A percentile compares a stretch with the other conserved stretches of the same genome.
These are phyloP conservation scores for Melaleuca quinquenervia DNA, from an alignment of 345 rosid genomes.

Conservation along the genomic window DNA sequence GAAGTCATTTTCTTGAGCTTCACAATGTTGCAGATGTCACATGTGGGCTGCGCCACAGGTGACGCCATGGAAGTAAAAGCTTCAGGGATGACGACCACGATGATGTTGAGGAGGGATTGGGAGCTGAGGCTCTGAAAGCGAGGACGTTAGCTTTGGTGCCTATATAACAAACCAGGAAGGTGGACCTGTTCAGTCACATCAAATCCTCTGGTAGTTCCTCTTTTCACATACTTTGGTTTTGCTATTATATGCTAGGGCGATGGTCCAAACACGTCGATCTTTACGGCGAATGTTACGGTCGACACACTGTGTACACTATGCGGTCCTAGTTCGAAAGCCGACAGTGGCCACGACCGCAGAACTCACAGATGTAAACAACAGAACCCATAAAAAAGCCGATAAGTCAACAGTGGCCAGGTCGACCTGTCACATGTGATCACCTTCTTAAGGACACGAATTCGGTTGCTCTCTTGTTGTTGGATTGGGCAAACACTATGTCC, in stretches of 20 bases:
- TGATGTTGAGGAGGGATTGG: not conserved
- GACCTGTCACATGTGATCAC: not conserved
- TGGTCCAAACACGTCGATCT: not conserved
- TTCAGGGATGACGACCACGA: not conserved
- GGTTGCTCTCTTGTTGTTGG: not conserved
- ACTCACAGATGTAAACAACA: not conserved
- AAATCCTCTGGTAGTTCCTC: not conserved
- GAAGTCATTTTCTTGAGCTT: slow-evolving; percentile 15
- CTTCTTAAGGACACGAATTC: not conserved
- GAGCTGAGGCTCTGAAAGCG: not conserved
- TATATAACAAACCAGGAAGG: not conserved
- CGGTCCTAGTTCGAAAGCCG: not conserved
- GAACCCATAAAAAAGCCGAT: not conserved
- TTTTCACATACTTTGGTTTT: not conserved
- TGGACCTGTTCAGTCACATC: not conserved
- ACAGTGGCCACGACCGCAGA: not conserved
- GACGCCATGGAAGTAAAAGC: slow-evolving; percentile 4
- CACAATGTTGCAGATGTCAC: slow-evolving; percentile 10
- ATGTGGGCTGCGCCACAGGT: not conserved
- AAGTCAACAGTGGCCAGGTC: not conserved
- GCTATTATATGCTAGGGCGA: not conserved
- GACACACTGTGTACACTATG: not conserved
- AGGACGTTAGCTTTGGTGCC: not conserved
- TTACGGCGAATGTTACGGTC: not conserved
- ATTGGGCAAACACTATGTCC: not conserved